These are phyloP conservation scores for Pichia sp. DNA, from an alignment of 1,139 yeast species.

Conservation along the genomic window DNA sequence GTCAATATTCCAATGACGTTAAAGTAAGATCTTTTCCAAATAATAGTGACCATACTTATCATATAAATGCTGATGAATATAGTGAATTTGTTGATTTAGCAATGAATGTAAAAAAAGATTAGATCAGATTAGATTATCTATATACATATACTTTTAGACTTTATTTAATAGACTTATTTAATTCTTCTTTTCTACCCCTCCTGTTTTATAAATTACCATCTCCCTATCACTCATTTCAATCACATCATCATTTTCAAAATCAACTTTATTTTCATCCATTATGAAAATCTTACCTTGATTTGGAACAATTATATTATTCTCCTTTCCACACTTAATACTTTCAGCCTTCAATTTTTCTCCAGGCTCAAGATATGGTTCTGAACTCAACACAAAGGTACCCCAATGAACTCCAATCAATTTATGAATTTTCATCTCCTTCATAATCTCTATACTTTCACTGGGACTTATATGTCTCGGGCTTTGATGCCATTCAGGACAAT, in stretches of 20 bases:
- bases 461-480: constrained; percentile 86
- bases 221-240: constrained; percentile 12
- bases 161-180: too few species aligned
- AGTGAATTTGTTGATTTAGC: constrained; percentile 37
- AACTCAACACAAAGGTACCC: constrained; percentile 89
- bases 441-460: constrained; percentile 62
- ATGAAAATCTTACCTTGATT: constrained; percentile 45
- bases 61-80: constrained; percentile 60
- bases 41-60: constrained; percentile 57
- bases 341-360: constrained; percentile 40
- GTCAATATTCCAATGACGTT: constrained; percentile 55
- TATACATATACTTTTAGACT: background rate
- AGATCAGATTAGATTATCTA: background rate
- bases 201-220: constrained; percentile 16
- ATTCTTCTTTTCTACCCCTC: background rate
- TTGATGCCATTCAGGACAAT: constrained; percentile 93
- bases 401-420: constrained; percentile 86
- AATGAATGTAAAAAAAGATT: background rate
- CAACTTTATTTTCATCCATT: constrained; percentile 19
- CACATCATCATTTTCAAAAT: constrained; percentile 14
- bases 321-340: constrained; percentile 30
- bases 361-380: constrained; percentile 85
- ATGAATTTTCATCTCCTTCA: constrained; percentile 53
- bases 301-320: constrained; percentile 42
- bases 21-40: constrained; percentile 51